Percentiles rank a stretch among this genome's conserved stretches.
These are phyloP conservation scores for Kernera saxatilis DNA, from an alignment of 345 rosid genomes.

Conservation along the genomic window DNA sequence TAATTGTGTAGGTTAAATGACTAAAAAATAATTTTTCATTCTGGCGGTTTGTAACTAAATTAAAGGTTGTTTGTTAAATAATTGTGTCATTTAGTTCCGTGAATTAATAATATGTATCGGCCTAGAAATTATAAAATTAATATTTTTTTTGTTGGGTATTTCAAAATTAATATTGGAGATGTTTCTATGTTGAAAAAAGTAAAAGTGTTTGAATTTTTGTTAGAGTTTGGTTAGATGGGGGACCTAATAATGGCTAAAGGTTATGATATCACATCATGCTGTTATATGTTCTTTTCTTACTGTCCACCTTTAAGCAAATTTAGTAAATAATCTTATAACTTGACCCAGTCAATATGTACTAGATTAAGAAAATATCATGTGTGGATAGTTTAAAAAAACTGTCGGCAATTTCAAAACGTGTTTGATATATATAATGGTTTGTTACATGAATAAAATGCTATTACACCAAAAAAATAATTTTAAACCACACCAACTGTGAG, in stretches of 20 bases:
- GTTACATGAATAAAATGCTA: not conserved
- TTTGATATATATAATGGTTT: not conserved
- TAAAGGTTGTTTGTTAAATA: not conserved
- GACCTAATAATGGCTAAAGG: constrained; percentile 47
- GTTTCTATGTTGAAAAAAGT: constrained; percentile 4
- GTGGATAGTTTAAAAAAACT: not conserved
- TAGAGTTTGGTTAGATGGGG: constrained; percentile 37
- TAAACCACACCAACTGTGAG: not conserved
- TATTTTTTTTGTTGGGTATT: too few species aligned
- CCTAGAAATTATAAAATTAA: not conserved
- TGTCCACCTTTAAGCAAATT: constrained; percentile 19
- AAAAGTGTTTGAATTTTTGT: constrained; percentile 23
- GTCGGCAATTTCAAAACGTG: constrained; percentile 8
- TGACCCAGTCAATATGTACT: constrained; percentile 15
- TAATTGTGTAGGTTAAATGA: not conserved
- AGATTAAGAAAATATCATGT: constrained; percentile 7
- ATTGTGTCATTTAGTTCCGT: not conserved
- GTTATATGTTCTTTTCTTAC: constrained; percentile 24
- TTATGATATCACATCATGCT: constrained; percentile 37
- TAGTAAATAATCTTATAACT: constrained; percentile 12
- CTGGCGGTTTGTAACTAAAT: not conserved
- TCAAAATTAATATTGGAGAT: not conserved
- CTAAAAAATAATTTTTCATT: not conserved
- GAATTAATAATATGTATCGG: not conserved
- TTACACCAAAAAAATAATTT: not conserved